Conservation (phyloP, 192 early-diverging fungal species). For the Coemansia sp. region DNA sequence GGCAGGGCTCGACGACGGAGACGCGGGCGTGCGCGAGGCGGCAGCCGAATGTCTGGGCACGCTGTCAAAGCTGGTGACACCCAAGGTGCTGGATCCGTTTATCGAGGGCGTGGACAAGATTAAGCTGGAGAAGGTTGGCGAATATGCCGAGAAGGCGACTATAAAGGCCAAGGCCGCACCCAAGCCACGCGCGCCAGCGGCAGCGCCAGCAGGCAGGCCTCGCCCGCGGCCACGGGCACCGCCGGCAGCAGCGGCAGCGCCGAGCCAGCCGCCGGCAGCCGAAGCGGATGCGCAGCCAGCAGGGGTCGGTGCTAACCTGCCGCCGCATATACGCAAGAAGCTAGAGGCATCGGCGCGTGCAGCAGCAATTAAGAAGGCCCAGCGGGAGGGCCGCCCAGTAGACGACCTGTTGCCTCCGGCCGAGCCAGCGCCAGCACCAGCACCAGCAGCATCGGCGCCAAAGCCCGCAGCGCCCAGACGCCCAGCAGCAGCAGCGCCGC, state of each 20-base stretch:
- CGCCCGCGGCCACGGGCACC: slow-evolving; percentile 22
- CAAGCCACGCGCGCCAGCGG: slow-evolving; percentile 22
- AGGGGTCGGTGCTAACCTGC: slow-evolving; percentile 45
- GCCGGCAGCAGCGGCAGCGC: neutral
- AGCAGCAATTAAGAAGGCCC: slow-evolving; percentile 50
- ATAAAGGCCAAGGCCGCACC: slow-evolving; percentile 66
- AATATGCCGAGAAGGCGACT: slow-evolving; percentile 85
- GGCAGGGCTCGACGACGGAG: slow-evolving; percentile 80
- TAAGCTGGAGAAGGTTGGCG: slow-evolving; percentile 83
- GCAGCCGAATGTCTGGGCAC: slow-evolving; percentile 85
- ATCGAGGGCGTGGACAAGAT: slow-evolving; percentile 85
- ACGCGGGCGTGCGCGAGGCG: slow-evolving; percentile 77
- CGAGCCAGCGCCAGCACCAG: slow-evolving; percentile 8
- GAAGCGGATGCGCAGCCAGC: neutral
- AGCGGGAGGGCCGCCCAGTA: slow-evolving; percentile 39
- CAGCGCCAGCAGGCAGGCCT: slow-evolving; percentile 13
- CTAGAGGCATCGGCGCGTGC: slow-evolving; percentile 52
- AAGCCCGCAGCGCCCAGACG: slow-evolving; percentile 3
- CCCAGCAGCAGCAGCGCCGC: slow-evolving; percentile 14
- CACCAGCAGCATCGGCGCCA: slow-evolving; percentile 12
- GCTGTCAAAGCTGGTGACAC: slow-evolving; percentile 83
- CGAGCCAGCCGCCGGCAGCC: neutral
- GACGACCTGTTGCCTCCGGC: slow-evolving; percentile 26
- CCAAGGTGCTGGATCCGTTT: slow-evolving; percentile 69
- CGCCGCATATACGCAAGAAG: slow-evolving; percentile 50